These are phyloP conservation scores for Starmerella geochares DNA, from an alignment of 805 yeast species.

Conservation along the genomic window DNA sequence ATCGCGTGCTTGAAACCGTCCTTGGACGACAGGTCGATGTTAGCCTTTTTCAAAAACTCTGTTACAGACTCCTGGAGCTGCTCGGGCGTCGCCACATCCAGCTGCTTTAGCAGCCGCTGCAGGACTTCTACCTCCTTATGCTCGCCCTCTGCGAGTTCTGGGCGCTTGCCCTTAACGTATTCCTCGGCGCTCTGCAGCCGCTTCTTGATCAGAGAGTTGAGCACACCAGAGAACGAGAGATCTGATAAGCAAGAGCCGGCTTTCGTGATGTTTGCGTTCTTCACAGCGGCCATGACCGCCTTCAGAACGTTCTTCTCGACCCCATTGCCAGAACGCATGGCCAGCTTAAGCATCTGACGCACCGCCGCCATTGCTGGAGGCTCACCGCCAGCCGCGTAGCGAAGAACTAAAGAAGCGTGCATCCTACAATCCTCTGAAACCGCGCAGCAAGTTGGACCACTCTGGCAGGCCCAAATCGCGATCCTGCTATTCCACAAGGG, in stretches of 20 bases:
- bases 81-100: conserved; percentile 43
- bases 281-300: conserved; percentile 31
- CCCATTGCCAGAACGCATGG: conserved; percentile 41
- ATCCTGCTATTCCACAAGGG: background rate
- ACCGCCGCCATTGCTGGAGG: conserved; percentile 33
- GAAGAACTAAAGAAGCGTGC: conserved; percentile 9
- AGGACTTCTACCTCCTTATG: conserved; percentile 38
- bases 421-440: no score
- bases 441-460: no score
- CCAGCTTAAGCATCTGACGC: conserved; percentile 39
- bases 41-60: conserved; percentile 5
- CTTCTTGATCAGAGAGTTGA: conserved; percentile 34
- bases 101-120: conserved; percentile 32
- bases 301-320: conserved; percentile 29
- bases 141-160: conserved; percentile 48
- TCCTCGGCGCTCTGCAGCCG: conserved; percentile 43
- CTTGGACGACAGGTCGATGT: conserved; percentile 17
- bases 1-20: conserved; percentile 19
- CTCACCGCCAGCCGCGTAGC: conserved; percentile 21
- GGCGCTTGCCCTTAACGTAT: conserved; percentile 39
- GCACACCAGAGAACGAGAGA: conserved; percentile 34
- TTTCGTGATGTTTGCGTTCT: conserved; percentile 31
- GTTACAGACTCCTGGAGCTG: conserved; percentile 34
- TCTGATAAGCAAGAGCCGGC: conserved; percentile 28
- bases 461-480: no score